These are phyloP conservation scores for Collybia sp. DNA, from an alignment of 768 basidiomycete species.

Conservation along the genomic window DNA sequence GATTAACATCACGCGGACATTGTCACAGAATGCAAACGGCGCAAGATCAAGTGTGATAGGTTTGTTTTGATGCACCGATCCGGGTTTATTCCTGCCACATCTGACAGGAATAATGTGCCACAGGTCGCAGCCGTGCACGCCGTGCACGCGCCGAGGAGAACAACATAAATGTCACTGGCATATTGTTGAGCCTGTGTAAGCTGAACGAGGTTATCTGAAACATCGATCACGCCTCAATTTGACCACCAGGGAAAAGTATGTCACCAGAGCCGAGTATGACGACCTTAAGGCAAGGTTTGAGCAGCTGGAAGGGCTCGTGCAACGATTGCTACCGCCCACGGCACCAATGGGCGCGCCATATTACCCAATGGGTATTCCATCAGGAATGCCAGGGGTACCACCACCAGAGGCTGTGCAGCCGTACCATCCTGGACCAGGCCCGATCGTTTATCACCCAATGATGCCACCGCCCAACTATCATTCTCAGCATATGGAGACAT, in stretches of 20 bases:
- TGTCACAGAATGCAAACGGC: slow-evolving; percentile 70
- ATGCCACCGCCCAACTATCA: slow-evolving; percentile 24
- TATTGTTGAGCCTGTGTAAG: slow-evolving; percentile 77
- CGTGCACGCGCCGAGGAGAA: slow-evolving; percentile 77
- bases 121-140: slow-evolving; percentile 78
- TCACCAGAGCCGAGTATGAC: slow-evolving; percentile 72
- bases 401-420: slow-evolving; percentile 26
- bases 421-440: slow-evolving; percentile 16
- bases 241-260: slow-evolving; percentile 66
- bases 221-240: slow-evolving; percentile 9
- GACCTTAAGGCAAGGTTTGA: slow-evolving; percentile 65
- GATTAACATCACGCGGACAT: slow-evolving; percentile 21
- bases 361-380: slow-evolving; percentile 26
- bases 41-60: slow-evolving; percentile 90
- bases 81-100: slow-evolving; percentile 9
- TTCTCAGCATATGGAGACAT: slow-evolving; percentile 15
- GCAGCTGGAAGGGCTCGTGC: slow-evolving; percentile 52
- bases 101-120: slow-evolving; percentile 14
- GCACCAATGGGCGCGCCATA: slow-evolving; percentile 15
- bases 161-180: slow-evolving; percentile 81
- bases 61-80: slow-evolving; percentile 23
- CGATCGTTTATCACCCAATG: slow-evolving; percentile 27
- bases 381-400: slow-evolving; percentile 21
- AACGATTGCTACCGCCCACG: slow-evolving; percentile 33
- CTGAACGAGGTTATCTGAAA: slow-evolving; percentile 14